Evolutionary conservation across 169 alveolate genomes (phyloP).

Genomic region (Plasmodium inui): DNA sequence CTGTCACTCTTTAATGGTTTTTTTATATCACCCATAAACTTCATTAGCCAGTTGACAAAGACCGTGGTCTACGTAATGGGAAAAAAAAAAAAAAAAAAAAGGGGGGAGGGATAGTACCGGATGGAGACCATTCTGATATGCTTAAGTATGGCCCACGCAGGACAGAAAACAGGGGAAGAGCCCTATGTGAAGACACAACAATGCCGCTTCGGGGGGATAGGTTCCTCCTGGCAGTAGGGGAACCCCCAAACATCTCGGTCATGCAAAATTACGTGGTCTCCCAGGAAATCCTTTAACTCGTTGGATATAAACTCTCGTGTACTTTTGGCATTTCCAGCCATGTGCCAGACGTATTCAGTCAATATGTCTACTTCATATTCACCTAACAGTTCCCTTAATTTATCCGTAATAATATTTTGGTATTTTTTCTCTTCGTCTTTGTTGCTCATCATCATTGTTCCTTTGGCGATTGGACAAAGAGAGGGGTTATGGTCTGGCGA

Average conservation of each 20-base stretch:
- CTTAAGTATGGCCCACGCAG: neutral
- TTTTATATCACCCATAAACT: conserved; percentile 29
- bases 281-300: conserved; percentile 67
- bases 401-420: conserved; percentile 57
- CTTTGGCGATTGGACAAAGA: neutral
- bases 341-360: conserved; percentile 75
- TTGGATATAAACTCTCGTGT: conserved; percentile 45
- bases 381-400: conserved; percentile 53
- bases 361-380: conserved; percentile 75
- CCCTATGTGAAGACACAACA: neutral
- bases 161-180: neutral
- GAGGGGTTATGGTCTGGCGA: neutral
- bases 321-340: conserved; percentile 60
- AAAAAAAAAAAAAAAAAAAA: neutral
- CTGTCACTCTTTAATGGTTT: conserved; percentile 17
- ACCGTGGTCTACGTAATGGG: conserved; percentile 17
- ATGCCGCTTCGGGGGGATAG: neutral
- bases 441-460: conserved; percentile 22
- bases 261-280: conserved; percentile 56
- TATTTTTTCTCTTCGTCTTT: conserved; percentile 47
- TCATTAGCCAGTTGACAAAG: conserved; percentile 52
- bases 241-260: neutral
- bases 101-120: neutral
- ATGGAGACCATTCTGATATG: neutral
- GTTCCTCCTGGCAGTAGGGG: too few species aligned